These are phyloP conservation scores for Chaetothyriales sp. DNA, from an alignment of 2,329 filamentous ascomycete genomes.

Conservation along the genomic window DNA sequence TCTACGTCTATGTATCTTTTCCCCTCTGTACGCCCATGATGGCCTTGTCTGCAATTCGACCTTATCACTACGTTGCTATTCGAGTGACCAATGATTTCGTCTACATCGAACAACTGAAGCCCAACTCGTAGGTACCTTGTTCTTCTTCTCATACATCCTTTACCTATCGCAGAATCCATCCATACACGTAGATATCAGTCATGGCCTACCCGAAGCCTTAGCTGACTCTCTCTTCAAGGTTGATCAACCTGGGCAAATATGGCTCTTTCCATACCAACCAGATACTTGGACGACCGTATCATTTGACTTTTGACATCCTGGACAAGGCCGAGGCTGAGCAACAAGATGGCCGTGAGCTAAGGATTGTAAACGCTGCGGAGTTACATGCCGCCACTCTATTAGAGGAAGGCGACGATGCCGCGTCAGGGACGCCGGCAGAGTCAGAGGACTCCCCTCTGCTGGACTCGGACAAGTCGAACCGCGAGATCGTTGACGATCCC, in stretches of 20 bases:
- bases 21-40: conserved; percentile 1
- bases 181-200: conserved; percentile 17
- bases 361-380: conserved; percentile 65
- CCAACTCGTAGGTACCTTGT: conserved; percentile 46
- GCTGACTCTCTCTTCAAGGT: conserved; percentile 37
- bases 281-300: conserved; percentile 77
- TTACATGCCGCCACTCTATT: conserved; percentile 65
- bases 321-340: conserved; percentile 49
- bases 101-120: conserved; percentile 43
- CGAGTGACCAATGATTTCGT: conserved; percentile 43
- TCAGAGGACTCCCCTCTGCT: conserved; percentile 24
- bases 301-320: conserved; percentile 79
- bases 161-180: too few relatives aligned
- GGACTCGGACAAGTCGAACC: conserved; percentile 34
- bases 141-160: not conserved
- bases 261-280: conserved; percentile 80
- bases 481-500: conserved; percentile 46
- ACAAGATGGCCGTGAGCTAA: conserved; percentile 45
- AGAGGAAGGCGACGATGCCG: conserved; percentile 25
- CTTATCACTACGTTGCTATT: conserved; percentile 38
- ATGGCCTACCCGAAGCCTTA: conserved; percentile 10
- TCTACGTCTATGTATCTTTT: not conserved
- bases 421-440: conserved; percentile 19
- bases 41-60: conserved; percentile 31
- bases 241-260: conserved; percentile 81